phyloP scores from a whole-genome alignment of 1,139 yeast genomes.

The Yamadazyma oceani region DNA sequence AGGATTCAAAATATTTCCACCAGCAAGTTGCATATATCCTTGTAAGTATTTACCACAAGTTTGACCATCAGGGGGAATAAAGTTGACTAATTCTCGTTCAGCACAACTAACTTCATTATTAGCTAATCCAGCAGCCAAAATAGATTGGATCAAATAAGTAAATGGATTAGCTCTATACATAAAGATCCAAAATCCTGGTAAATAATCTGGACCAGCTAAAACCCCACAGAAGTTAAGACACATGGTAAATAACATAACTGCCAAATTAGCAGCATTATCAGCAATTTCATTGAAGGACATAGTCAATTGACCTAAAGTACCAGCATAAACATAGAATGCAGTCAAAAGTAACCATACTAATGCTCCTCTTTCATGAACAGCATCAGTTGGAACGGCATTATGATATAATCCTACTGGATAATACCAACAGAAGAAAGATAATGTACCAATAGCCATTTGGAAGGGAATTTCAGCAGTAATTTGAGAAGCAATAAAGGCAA shows the following conservation, averaged over 20 bases:
- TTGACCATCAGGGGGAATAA: slow-evolving; percentile 43
- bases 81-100: slow-evolving; percentile 24
- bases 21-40: slow-evolving; percentile 42
- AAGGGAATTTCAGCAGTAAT: slow-evolving; percentile 40
- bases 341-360: slow-evolving; percentile 60
- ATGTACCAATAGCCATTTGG: slow-evolving; percentile 33
- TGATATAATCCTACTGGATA: slow-evolving; percentile 42
- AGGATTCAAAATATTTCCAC: slow-evolving; percentile 51
- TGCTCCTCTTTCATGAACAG: slow-evolving; percentile 55
- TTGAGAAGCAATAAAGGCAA: slow-evolving; percentile 41
- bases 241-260: slow-evolving; percentile 57
- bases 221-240: slow-evolving; percentile 83
- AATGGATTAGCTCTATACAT: slow-evolving; percentile 65
- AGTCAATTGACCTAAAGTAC: slow-evolving; percentile 65
- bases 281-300: slow-evolving; percentile 63
- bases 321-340: slow-evolving; percentile 58
- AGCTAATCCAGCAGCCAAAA: slow-evolving; percentile 40
- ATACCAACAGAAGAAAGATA: slow-evolving; percentile 41
- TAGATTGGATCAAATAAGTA: slow-evolving; percentile 53
- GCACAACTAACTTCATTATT: slow-evolving; percentile 28
- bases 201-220: slow-evolving; percentile 55
- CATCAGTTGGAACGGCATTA: slow-evolving; percentile 31
- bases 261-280: slow-evolving; percentile 72
- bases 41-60: slow-evolving; percentile 57
- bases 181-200: slow-evolving; percentile 56